Evolutionary conservation across 2,329 filamentous ascomycete genomes (phyloP).

Genomic region (Colletotrichum godetiae): DNA sequence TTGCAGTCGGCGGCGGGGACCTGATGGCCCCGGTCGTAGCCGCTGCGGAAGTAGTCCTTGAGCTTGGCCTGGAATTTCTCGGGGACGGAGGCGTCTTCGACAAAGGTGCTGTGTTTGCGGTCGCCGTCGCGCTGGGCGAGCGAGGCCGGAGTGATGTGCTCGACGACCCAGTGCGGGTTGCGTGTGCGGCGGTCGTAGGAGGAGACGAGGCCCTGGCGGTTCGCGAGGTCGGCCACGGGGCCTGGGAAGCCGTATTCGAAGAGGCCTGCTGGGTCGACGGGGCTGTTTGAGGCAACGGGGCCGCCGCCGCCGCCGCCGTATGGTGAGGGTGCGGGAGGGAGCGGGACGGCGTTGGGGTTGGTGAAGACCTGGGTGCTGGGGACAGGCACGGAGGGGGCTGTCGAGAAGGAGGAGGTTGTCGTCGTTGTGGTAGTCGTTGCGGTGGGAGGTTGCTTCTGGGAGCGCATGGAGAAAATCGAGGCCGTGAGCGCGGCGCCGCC

Average conservation of each 20-base stretch:
- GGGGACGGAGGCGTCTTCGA: conserved; percentile 84
- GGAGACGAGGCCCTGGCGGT: conserved; percentile 81
- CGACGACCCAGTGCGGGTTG: conserved; percentile 94
- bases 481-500: conserved; percentile 81
- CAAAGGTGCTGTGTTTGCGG: conserved; percentile 84
- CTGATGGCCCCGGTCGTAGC: conserved; percentile 96
- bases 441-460: conserved; percentile 48
- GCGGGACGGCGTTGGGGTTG: conserved; percentile 38
- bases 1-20: conserved; percentile 96
- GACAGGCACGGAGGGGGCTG: conserved; percentile 51
- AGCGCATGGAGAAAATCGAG: conserved; percentile 71
- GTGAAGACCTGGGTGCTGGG: conserved; percentile 70
- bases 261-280: conserved; percentile 79
- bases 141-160: conserved; percentile 94
- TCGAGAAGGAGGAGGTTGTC: conserved; percentile 41
- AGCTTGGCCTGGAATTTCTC: conserved; percentile 89
- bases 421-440: conserved; percentile 41
- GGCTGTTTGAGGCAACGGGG: conserved; percentile 49
- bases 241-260: conserved; percentile 94
- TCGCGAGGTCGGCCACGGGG: conserved; percentile 84
- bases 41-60: conserved; percentile 93
- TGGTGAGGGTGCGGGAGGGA: conserved; percentile 42
- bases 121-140: conserved; percentile 81
- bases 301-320: conserved; percentile 40
- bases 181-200: conserved; percentile 90